Evolutionary conservation across 768 basidiomycete genomes (phyloP), one percentile per base, ranked within the genome.

Genomic region (Russula foetens): DNA sequence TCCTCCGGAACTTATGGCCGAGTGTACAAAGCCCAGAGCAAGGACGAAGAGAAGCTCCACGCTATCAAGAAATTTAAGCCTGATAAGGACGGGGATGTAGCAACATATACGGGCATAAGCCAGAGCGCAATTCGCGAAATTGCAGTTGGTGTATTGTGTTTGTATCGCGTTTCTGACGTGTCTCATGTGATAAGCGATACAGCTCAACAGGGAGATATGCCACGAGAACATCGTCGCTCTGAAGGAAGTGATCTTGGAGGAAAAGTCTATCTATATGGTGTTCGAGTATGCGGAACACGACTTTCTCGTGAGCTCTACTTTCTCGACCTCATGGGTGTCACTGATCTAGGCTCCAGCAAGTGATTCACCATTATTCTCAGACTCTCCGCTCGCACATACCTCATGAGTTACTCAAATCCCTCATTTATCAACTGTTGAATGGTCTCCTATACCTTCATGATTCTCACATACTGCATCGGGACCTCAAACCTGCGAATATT

Each of bases 61-160:
- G 97, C 97, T 7, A 98, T 99, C 76, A 99, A 99, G 79, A 99
- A 98, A 73, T 98, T 98, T 79, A 99, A 99, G 70, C 97, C 96
- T 0, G 97, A 99, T 79, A 98, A 98, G 73, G 97, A 99, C 75
- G 96, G 96, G 23, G 97, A 98, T 69, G 85, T 94, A 1, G 76
- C 88, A 53, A 93, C 93, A 0, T 99, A 98, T 71, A 98, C 96
- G 11, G 97, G 96, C 2, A 93, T 99, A 67, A 95, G 92, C 71
- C 97, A 99, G 75, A 96, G 92, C 73, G 97, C 96, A 4, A 92
- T 93, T 67, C 80, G 97, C 60, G 97, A 99, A 73, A 98, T 98
- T 65, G 91, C 95, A 56, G 94, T 94, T 65, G 67, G 89, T 76
- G 23, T 26, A 44, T 61, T 7, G 41, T 44, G 50, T 60, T n/a